Base-by-base conservation (phyloP, 768 basidiomycete species). In the Suillus placidus region DNA sequence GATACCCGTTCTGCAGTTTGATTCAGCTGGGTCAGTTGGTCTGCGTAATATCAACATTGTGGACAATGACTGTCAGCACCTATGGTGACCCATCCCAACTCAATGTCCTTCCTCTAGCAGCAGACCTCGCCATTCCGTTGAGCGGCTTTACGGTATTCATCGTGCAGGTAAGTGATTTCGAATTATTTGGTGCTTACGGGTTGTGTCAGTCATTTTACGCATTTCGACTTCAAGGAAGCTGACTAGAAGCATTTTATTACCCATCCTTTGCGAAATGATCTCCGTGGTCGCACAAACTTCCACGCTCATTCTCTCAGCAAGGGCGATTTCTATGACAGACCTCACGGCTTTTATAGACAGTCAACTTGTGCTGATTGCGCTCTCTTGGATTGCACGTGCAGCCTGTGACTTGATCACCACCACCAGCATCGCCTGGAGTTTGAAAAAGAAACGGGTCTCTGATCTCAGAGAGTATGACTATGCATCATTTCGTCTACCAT, bases 371-470 rank as follows among this genome's bases (percentile, higher is more conserved):
- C 10, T 43, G 43, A 35, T 60, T 20, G 37, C 35, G 35, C 45
- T 65, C 13, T 35, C 47, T 10, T 34, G 49, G 30, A 9, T 47
- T 16, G 26, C 47, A 13, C 35, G 47, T 14, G 64, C 23, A 20
- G 10, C 18, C 1, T 65, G 64, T n/a, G 64, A 65, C 45, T 30
- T 47, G 8, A 62, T 10, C 23, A 65, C 60, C n/a, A 65, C 64
- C 3, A 42, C 30, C 6, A 43, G 60, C 7, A 13, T 65, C 23
- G 37, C 47, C 26, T 65, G 51, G 34, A 14, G 26, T 40, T 38
- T 65, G 14, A 30, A n/a, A 35, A 35, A 65, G 13, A 40, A 13
- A 37, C 64, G 60, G 23, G 35, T 14, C 35, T 37, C 56, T 57
- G 23, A 16, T 35, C 23, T 57, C 3, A 38, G 30, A 32, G 32